Percentiles rank a stretch among this genome's conserved stretches.
These are phyloP conservation scores for Lotmaria passim DNA, from an alignment of 208 protist species.

Conservation along the genomic window DNA sequence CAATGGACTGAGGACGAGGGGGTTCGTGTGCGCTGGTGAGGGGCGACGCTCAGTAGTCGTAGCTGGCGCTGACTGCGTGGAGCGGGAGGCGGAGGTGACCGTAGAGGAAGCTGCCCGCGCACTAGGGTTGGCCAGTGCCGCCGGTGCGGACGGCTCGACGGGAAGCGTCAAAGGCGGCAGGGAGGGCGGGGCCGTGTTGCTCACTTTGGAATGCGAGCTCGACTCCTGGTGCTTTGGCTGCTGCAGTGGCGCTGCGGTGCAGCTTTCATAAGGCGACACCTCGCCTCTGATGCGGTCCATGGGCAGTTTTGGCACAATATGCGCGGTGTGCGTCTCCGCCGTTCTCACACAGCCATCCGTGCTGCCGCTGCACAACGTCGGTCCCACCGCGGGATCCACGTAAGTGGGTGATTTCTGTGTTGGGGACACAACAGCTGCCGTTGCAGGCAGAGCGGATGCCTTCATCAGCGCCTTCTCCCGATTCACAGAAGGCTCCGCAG, in stretches of 20 bases:
- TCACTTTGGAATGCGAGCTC: no score
- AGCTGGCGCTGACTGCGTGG: background rate
- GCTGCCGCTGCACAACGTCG: background rate
- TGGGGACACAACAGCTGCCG: background rate
- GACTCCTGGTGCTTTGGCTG: background rate
- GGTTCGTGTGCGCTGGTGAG: background rate
- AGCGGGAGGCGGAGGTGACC: background rate
- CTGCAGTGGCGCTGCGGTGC: background rate
- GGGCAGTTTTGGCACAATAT: background rate
- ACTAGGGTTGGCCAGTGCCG: background rate
- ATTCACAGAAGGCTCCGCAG: background rate
- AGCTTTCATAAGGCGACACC: background rate
- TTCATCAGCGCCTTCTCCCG: background rate
- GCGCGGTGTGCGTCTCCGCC: background rate
- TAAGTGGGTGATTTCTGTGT: background rate
- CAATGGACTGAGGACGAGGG: background rate
- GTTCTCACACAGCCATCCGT: background rate
- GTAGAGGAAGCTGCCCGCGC: background rate
- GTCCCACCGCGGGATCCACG: background rate
- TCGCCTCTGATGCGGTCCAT: background rate
- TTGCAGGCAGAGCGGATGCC: background rate
- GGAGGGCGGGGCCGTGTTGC: background rate
- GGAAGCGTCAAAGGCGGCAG: background rate
- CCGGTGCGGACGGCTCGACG: background rate
- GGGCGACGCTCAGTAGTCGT: background rate